Evolutionary conservation across 768 basidiomycete species (phyloP).

Genomic region (Lepiota venenata): DNA sequence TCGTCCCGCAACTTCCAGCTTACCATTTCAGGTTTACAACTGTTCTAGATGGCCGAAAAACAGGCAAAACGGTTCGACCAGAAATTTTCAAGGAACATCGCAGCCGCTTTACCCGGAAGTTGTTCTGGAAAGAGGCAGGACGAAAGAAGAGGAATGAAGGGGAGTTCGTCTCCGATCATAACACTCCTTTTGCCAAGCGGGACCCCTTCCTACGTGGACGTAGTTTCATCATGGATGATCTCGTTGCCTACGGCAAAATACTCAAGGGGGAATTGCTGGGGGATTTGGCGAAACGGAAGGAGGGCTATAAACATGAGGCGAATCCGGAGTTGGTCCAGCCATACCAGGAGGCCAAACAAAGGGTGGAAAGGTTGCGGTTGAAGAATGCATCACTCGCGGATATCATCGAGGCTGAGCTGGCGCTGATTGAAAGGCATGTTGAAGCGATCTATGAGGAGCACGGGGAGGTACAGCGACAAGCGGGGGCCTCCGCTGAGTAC

Average conservation of each 20-base stretch:
- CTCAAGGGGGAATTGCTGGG: slow-evolving; percentile 18
- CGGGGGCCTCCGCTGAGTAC: slow-evolving; percentile 13
- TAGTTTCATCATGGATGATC: slow-evolving; percentile 43
- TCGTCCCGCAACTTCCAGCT: background rate
- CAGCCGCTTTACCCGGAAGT: slow-evolving; percentile 16
- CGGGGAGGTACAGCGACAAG: slow-evolving; percentile 5
- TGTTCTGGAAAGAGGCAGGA: slow-evolving; percentile 29
- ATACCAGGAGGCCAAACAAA: slow-evolving; percentile 4
- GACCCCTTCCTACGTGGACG: slow-evolving; percentile 11
- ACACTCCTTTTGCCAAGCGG: slow-evolving; percentile 23
- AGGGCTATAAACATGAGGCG: slow-evolving; percentile 10
- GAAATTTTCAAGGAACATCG: slow-evolving; percentile 23
- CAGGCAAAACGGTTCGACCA: slow-evolving; percentile 43
- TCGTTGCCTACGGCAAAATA: slow-evolving; percentile 24
- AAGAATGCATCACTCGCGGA: background rate
- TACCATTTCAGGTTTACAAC: slow-evolving; percentile 38
- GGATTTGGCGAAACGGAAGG: slow-evolving; percentile 22
- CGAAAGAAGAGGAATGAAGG: slow-evolving; percentile 19
- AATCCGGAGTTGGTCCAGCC: slow-evolving; percentile 29
- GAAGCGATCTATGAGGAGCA: slow-evolving; percentile 26
- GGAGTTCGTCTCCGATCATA: slow-evolving; percentile 15
- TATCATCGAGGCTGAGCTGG: slow-evolving; percentile 25
- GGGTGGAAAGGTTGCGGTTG: background rate
- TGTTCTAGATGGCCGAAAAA: slow-evolving; percentile 59
- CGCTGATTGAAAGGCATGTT: slow-evolving; percentile 40